Conservation (phyloP, 225 moss, liverwort and hornwort species). For the Sphagnum contortum region DNA sequence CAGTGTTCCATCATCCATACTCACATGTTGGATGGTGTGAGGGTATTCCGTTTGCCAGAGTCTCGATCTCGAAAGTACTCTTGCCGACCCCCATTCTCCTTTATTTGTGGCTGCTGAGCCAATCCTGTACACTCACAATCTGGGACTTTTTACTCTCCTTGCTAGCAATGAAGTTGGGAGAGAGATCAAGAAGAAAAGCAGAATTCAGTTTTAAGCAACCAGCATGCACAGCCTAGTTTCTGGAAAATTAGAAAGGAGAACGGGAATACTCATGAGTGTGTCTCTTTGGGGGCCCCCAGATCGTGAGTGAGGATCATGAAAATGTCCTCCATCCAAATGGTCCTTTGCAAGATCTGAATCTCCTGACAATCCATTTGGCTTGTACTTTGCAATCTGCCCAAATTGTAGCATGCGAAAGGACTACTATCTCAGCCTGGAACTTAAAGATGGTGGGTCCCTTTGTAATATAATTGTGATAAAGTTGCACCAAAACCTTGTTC, state of each 20-base stretch:
- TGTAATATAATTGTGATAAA: too few species aligned
- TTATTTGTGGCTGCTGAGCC: conserved; percentile 58
- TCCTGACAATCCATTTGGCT: conserved; percentile 74
- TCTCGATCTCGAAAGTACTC: conserved; percentile 52
- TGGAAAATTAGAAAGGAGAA: neutral
- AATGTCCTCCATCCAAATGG: conserved; percentile 25
- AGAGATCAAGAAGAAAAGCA: too few species aligned
- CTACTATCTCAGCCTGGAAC: too few species aligned
- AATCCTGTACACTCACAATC: conserved; percentile 29
- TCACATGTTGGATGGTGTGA: conserved; percentile 47
- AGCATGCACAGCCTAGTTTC: too few species aligned
- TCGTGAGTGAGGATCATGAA: conserved; percentile 24
- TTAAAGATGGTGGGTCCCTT: too few species aligned
- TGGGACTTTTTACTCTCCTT: too few species aligned
- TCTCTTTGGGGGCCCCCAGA: conserved; percentile 26
- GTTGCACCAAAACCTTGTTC: too few species aligned
- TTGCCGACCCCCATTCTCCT: conserved; percentile 49
- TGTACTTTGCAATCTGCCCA: conserved; percentile 87
- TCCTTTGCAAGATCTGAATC: conserved; percentile 45
- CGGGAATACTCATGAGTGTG: conserved; percentile 24
- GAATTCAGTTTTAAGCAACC: too few species aligned
- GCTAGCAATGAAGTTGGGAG: too few species aligned
- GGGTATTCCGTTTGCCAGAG: conserved; percentile 29
- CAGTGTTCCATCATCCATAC: neutral
- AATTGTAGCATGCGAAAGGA: neutral